These are phyloP conservation scores for Solanum hybrid DNA, from an alignment of 305 asterid genomes.

Conservation along the genomic window DNA sequence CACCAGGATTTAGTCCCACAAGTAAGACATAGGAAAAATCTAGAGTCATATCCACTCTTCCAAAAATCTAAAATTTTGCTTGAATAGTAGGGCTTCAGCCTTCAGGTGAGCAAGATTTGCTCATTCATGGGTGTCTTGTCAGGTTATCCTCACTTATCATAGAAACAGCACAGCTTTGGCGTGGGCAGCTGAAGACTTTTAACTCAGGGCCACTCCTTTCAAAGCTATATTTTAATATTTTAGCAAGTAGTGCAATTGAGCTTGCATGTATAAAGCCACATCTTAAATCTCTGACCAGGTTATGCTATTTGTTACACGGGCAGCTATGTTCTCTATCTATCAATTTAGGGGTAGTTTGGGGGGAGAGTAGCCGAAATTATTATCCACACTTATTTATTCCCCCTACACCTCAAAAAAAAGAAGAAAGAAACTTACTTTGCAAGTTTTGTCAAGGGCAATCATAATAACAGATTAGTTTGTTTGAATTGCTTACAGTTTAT, in stretches of 20 bases:
- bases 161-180: not conserved
- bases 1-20: not conserved
- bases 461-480: not conserved
- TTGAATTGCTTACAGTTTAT: not conserved
- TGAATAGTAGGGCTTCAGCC: not conserved
- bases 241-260: not conserved
- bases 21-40: not conserved
- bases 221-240: not conserved
- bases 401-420: not conserved
- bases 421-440: not conserved
- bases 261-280: not conserved
- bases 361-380: not conserved
- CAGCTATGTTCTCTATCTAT: not conserved
- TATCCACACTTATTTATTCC: not conserved
- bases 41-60: not conserved
- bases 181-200: not conserved
- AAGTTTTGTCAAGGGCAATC: not conserved
- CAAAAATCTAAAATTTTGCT: not conserved
- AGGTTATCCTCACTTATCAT: not conserved
- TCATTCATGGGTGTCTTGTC: not conserved
- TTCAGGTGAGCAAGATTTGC: not conserved
- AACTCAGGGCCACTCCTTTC: not conserved
- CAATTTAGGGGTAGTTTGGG: not conserved
- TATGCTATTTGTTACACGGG: not conserved
- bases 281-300: not conserved